Percentiles rank a stretch among this genome's conserved stretches.
phyloP scores from a whole-genome alignment of 768 basidiomycete genomes.

The Serpula lacrymans region DNA sequence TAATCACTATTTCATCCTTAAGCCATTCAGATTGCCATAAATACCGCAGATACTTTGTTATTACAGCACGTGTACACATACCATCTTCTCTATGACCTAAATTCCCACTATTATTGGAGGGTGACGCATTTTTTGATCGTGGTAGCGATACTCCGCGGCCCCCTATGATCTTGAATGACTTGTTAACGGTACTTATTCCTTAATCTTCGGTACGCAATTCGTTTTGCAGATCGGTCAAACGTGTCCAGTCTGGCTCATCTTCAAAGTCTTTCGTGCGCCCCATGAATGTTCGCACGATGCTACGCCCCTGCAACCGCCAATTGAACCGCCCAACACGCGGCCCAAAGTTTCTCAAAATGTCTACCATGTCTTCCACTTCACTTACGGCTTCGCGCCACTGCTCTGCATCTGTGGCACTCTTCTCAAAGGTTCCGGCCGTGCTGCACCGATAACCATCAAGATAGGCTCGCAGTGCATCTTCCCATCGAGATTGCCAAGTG shows the following conservation, averaged over 20 bases:
- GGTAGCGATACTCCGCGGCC: too few relatives aligned
- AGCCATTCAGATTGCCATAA: too few relatives aligned
- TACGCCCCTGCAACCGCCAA: slow-evolving; percentile 86
- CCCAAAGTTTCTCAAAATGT: slow-evolving; percentile 80
- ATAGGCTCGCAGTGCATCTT: slow-evolving; percentile 77
- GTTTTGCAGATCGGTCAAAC: slow-evolving; percentile 54
- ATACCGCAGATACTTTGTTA: too few relatives aligned
- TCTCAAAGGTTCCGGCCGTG: slow-evolving; percentile 55
- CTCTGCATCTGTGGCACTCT: slow-evolving; percentile 62
- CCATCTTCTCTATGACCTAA: too few relatives aligned
- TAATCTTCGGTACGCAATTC: slow-evolving; percentile 19
- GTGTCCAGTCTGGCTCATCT: slow-evolving; percentile 83
- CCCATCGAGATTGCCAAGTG: slow-evolving; percentile 69
- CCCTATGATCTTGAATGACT: background rate
- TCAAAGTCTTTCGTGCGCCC: slow-evolving; percentile 85
- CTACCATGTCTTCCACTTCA: slow-evolving; percentile 84
- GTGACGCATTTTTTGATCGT: too few relatives aligned
- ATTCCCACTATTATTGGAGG: too few relatives aligned
- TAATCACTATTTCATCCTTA: too few relatives aligned
- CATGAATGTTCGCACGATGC: slow-evolving; percentile 85
- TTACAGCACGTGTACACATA: too few relatives aligned
- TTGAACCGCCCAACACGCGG: slow-evolving; percentile 56
- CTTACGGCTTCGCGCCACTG: slow-evolving; percentile 73
- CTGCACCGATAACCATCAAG: slow-evolving; percentile 82
- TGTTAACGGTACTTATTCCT: background rate